Evolutionary conservation across 805 yeast species (phyloP), one percentile per base, ranked within the genome.

Genomic region (Candida vartiovaarae): DNA sequence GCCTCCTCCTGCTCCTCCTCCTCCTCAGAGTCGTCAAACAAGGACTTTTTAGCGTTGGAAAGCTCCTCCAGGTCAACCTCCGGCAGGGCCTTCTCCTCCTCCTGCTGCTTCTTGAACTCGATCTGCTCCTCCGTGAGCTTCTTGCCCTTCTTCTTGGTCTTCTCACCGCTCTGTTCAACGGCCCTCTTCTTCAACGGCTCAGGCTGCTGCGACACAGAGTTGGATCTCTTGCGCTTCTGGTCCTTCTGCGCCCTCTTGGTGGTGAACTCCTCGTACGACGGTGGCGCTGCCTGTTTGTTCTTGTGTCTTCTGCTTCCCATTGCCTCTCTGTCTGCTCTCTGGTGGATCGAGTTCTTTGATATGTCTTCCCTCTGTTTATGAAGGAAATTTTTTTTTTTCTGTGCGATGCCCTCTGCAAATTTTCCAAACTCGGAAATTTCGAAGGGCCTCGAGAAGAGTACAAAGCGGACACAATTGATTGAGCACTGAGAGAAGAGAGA

Each of bases 281-380:
- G 96, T 54, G 98, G 98, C 46, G 76, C 85, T 38, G 88, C 93
- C 69, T 91, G 98, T 73, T 87, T 91, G 58, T 87, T 84, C 66
- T 84, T 88, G 46, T 87, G 86, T 71, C 86, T 82, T 77, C 96
- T 84, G 49, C 69, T 67, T 64, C 98, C 98, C 95, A 90, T 87
- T 23, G 10, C 27, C 15, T 32, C 5, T 36, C 20, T 15, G 20
- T 8, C 25, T 29, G 30, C 4, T 27, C 20, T 41, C 26, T 25
- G 35, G n/a, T 35, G 20, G 20, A 15, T 15, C 20, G 20, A 15
- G 20, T 15, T 15, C 20, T 1, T 15, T 15, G 20, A 15, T 15
- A 15, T 15, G 20, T 15, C 20, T 15, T 8, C 32, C 8, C 36
- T 30, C 15, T 42, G 20, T 23, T 11, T 31, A 23, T n/a, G 31